Conservation (phyloP, 1,284 basidiomycete genomes). For the Ceratobasidium sp. region DNA sequence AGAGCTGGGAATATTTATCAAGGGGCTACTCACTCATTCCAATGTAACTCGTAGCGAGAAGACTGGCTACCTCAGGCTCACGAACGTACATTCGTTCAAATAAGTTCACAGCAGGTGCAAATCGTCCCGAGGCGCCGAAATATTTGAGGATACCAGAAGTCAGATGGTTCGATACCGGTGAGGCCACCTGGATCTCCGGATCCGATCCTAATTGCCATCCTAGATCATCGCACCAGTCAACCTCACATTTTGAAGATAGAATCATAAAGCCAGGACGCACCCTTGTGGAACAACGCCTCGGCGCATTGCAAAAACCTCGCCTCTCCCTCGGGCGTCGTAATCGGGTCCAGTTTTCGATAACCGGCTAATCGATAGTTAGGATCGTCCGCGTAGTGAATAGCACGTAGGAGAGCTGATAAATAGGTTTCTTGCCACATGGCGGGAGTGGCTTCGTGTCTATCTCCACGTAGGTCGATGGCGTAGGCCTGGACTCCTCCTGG, state of each 20-base stretch:
- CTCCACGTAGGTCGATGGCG: conserved; percentile 93
- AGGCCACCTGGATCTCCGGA: conserved; percentile 98
- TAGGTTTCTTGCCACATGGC: conserved; percentile 99
- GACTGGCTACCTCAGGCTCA: conserved; percentile 91
- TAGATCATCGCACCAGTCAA: conserved; percentile 56
- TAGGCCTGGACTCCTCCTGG: conserved; percentile 97
- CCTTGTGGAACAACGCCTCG: conserved; percentile 91
- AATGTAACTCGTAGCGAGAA: conserved; percentile 91
- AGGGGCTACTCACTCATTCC: conserved; percentile 87
- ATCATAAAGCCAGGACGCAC: conserved; percentile 59
- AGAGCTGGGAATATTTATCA: too few species aligned
- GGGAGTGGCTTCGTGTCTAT: conserved; percentile 92
- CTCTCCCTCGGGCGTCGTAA: conserved; percentile 90
- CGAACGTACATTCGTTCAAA: conserved; percentile 90
- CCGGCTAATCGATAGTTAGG: conserved; percentile 91
- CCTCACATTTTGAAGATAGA: background rate
- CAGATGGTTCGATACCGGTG: conserved; percentile 96
- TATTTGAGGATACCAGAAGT: conserved; percentile 97
- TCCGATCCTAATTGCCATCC: conserved; percentile 99
- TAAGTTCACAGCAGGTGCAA: conserved; percentile 90
- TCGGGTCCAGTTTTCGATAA: conserved; percentile 95
- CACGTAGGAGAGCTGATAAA: conserved; percentile 89
- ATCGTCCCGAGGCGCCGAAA: conserved; percentile 92
- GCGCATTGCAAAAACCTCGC: conserved; percentile 91
- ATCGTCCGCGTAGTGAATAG: conserved; percentile 96